Conservation (phyloP, 768 basidiomycete species). For the Termitomyces sp. region DNA sequence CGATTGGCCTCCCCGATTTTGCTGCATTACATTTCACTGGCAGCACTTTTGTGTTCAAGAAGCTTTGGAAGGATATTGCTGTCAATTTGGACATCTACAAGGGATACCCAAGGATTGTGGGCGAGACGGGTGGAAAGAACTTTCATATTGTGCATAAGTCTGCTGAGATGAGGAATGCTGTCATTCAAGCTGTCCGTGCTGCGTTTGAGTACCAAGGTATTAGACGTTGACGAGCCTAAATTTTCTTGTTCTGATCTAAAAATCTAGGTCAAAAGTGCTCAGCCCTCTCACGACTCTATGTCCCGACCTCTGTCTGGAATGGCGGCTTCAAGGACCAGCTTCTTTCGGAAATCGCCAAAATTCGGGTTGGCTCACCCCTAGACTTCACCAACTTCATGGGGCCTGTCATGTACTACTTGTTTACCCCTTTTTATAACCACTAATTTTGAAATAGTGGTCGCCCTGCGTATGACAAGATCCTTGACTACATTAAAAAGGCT, state of each 20-base stretch:
- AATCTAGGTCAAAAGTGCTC: conserved; percentile 89
- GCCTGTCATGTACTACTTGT: conserved; percentile 76
- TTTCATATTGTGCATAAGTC: conserved; percentile 90
- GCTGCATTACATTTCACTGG: conserved; percentile 96
- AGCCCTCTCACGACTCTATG: conserved; percentile 87
- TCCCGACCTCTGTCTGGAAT: conserved; percentile 83
- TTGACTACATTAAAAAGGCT: conserved; percentile 78
- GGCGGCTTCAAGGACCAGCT: conserved; percentile 81
- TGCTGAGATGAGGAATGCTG: conserved; percentile 88
- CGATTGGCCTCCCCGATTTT: conserved; percentile 73
- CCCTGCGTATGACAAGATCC: conserved; percentile 86
- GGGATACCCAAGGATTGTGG: conserved; percentile 91
- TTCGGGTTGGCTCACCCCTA: conserved; percentile 74
- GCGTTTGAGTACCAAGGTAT: conserved; percentile 95
- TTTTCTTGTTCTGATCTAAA: background rate
- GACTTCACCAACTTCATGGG: conserved; percentile 90
- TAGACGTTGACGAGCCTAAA: background rate
- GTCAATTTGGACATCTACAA: conserved; percentile 82
- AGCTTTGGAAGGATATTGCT: conserved; percentile 95
- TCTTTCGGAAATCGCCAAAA: conserved; percentile 70
- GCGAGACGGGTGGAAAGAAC: conserved; percentile 99
- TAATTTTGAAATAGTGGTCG: conserved; percentile 48
- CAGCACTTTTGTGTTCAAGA: conserved; percentile 90
- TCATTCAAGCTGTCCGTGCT: conserved; percentile 77
- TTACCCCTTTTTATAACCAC: background rate